Evolutionary conservation across 345 rosid genomes (phyloP).

Genomic region (Salix dunnii): DNA sequence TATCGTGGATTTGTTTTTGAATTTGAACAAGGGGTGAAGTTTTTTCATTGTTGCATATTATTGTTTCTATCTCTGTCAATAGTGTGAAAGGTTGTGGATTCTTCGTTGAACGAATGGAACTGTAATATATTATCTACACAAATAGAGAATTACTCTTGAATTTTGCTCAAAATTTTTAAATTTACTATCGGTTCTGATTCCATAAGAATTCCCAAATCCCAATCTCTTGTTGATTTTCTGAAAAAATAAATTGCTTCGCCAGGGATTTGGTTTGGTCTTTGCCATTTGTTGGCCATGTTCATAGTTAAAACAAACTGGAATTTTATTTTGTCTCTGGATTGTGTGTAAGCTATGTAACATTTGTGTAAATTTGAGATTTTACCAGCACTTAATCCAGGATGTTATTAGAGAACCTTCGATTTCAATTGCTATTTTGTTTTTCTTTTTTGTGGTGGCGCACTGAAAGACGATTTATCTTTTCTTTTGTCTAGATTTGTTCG

Average conservation of each 20-base stretch:
- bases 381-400: background rate
- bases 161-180: background rate
- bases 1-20: background rate
- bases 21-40: background rate
- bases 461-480: background rate
- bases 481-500: conserved; percentile 60
- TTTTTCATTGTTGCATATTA: background rate
- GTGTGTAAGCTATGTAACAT: background rate
- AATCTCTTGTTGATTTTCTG: conserved; percentile 7
- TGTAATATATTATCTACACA: background rate
- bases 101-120: background rate
- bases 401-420: background rate
- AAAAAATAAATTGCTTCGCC: background rate
- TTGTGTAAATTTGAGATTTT: background rate
- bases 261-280: background rate
- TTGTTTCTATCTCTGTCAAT: background rate
- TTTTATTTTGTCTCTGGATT: background rate
- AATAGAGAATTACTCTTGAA: background rate
- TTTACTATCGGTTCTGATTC: background rate
- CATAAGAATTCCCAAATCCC: background rate
- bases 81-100: background rate
- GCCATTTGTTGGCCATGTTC: background rate
- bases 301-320: background rate
- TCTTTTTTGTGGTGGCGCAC: background rate
- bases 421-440: background rate